phyloP scores from a whole-genome alignment of 495 filamentous ascomycete genomes.

The Platismatia glauca region DNA sequence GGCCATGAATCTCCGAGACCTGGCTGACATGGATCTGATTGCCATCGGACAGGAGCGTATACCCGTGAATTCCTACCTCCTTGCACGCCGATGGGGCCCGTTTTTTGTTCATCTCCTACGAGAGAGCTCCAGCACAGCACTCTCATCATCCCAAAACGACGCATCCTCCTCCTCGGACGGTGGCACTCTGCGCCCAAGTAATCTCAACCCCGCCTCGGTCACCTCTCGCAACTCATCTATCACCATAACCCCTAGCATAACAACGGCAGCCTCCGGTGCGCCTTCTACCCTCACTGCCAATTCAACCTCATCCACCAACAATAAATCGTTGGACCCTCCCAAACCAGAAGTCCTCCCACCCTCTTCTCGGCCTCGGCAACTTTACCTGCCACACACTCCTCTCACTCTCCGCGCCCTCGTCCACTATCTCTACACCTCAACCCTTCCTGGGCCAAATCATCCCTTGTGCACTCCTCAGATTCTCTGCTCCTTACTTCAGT shows the following conservation, averaged over 20 bases:
- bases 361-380: slow-evolving; percentile 64
- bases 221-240: slow-evolving; percentile 67
- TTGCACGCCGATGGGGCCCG: slow-evolving; percentile 83
- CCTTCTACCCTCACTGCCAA: slow-evolving; percentile 41
- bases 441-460: slow-evolving; percentile 63
- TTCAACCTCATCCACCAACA: slow-evolving; percentile 24
- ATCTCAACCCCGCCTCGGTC: slow-evolving; percentile 22
- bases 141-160: slow-evolving; percentile 17
- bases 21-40: slow-evolving; percentile 96
- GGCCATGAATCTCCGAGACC: slow-evolving; percentile 65
- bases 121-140: slow-evolving; percentile 51
- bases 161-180: slow-evolving; percentile 33
- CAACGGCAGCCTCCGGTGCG: slow-evolving; percentile 51
- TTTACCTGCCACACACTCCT: slow-evolving; percentile 88
- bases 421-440: slow-evolving; percentile 87
- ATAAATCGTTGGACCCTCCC: slow-evolving; percentile 36
- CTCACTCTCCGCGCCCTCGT: slow-evolving; percentile 80
- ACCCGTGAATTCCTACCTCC: slow-evolving; percentile 82
- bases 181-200: slow-evolving; percentile 43
- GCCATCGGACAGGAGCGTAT: slow-evolving; percentile 84
- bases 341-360: slow-evolving; percentile 52
- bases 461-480: slow-evolving; percentile 90
- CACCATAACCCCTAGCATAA: slow-evolving; percentile 71
- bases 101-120: slow-evolving; percentile 87
- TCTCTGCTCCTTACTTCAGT: slow-evolving; percentile 86